Conservation (phyloP, 31 red algal species). For the Endocladia muricata region DNA sequence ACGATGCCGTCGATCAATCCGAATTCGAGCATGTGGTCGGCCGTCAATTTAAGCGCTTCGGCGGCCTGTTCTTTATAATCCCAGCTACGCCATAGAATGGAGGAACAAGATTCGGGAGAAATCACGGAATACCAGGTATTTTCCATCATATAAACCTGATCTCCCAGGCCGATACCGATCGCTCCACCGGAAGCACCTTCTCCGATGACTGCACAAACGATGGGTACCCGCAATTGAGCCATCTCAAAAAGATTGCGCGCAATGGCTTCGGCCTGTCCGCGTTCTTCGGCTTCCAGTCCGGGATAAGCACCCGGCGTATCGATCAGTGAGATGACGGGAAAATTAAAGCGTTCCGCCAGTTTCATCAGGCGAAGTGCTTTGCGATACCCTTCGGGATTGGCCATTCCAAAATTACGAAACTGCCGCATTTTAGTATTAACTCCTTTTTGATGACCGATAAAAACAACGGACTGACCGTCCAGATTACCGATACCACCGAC, state of each 20-base stretch:
- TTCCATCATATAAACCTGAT: slow-evolving; percentile 36
- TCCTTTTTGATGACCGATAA: slow-evolving; percentile 41
- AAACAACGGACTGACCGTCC: slow-evolving; percentile 10
- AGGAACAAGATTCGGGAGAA: slow-evolving; percentile 25
- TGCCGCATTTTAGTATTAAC: slow-evolving; percentile 9
- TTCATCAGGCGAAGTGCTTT: slow-evolving; percentile 31
- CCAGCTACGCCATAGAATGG: slow-evolving; percentile 31
- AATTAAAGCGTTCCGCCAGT: slow-evolving; percentile 18
- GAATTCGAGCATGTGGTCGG: slow-evolving; percentile 17
- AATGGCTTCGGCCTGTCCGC: slow-evolving; percentile 24
- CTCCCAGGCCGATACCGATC: slow-evolving; percentile 8
- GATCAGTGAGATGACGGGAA: slow-evolving; percentile 31
- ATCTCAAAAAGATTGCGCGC: slow-evolving; percentile 8
- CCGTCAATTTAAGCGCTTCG: slow-evolving; percentile 20
- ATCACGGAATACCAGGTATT: slow-evolving; percentile 32
- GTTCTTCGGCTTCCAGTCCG: slow-evolving; percentile 30
- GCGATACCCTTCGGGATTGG: slow-evolving; percentile 28
- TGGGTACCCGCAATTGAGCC: slow-evolving; percentile 1
- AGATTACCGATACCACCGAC: slow-evolving; percentile 25
- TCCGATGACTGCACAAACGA: slow-evolving; percentile 15
- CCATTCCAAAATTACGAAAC: slow-evolving; percentile 38
- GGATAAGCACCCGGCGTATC: slow-evolving; percentile 41
- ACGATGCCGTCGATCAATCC: slow-evolving; percentile 30
- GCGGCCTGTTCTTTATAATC: slow-evolving; percentile 16
- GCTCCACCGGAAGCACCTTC: slow-evolving; percentile 40